These are phyloP conservation scores for Mortierella sp. DNA, from an alignment of 371 early-diverging fungal genomes.

Conservation along the genomic window DNA sequence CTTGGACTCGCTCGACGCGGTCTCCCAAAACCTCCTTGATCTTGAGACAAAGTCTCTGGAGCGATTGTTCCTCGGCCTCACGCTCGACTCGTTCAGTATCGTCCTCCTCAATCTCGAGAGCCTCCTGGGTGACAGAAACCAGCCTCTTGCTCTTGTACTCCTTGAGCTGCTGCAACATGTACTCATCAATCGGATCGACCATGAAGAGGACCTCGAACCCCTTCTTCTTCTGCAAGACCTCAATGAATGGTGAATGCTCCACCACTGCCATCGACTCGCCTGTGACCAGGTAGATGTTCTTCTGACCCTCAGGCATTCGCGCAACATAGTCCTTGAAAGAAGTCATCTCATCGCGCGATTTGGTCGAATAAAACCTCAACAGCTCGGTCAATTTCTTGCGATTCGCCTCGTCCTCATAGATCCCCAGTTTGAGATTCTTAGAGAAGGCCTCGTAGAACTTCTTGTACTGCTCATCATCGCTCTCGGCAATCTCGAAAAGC, in stretches of 20 bases:
- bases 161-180: constrained; percentile 90
- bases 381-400: constrained; percentile 89
- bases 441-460: constrained; percentile 95
- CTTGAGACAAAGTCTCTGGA: constrained; percentile 83
- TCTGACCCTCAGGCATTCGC: constrained; percentile 82
- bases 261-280: constrained; percentile 96
- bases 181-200: constrained; percentile 97
- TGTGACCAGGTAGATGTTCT: constrained; percentile 98
- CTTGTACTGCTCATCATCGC: constrained; percentile 90
- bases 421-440: constrained; percentile 94
- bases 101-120: constrained; percentile 97
- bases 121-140: constrained; percentile 98
- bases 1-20: constrained; percentile 98
- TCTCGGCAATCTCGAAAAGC: constrained; percentile 87
- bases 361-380: constrained; percentile 93
- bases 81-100: constrained; percentile 93
- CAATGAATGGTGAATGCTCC: constrained; percentile 98
- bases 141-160: constrained; percentile 99
- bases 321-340: constrained; percentile 96
- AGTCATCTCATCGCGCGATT: constrained; percentile 90
- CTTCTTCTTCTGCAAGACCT: constrained; percentile 94
- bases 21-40: constrained; percentile 96
- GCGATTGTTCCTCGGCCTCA: constrained; percentile 89
- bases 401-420: constrained; percentile 92
- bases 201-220: constrained; percentile 97